Base-by-base conservation (phyloP, 805 yeast species). In the Saccharomycopsis sp. region DNA sequence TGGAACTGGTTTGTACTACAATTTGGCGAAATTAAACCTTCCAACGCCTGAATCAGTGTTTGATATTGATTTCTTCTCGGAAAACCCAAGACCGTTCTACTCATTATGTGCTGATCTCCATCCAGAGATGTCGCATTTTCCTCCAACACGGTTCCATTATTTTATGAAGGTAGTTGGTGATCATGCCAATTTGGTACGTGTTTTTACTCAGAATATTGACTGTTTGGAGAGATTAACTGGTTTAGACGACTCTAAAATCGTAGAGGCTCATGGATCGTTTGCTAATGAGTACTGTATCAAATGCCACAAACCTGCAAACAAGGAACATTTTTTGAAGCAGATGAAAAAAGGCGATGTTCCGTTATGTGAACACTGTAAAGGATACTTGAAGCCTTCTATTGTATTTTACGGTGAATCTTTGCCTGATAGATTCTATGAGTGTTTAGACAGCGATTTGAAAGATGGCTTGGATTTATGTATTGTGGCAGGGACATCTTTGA, bases 31-130 rank as follows among this genome's bases (percentile, higher is more conserved):
- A 63, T 75, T 92, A 44, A 78, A 88, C 41, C 74, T 93, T 54
- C 98, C 98, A 3, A 91, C 82, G 69, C 94, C 97, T 0, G 99
- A 93, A 68, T 97, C 97, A 0, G 97, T 93, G 1, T 93, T 93
- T 69, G 97, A 92, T 68, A 85, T 93, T 49, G 92, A 85, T 19
- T 93, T 81, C 69, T 89, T 90, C 71, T 73, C 78, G 52, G 76
- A 86, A 58, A 79, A 81, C 56, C 98, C 98, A 0, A 77, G 81
- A 60, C 94, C 97, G 0, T 93, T 93, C 68, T 91, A 88, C 67
- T 82, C 87, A 0, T 75, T 93, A 56, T 96, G 97, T 0, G 81
- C 81, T 15, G 97, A 91, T 65, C 73, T 93, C 55, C 89, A 85
- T 66, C 99, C 99, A 0, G 58, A 53, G 17, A 22, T 58, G 51